Percentiles rank a stretch among this genome's conserved stretches.
These are phyloP conservation scores for Triangularia setosa DNA, from an alignment of 2,329 filamentous ascomycete genomes.

Conservation along the genomic window DNA sequence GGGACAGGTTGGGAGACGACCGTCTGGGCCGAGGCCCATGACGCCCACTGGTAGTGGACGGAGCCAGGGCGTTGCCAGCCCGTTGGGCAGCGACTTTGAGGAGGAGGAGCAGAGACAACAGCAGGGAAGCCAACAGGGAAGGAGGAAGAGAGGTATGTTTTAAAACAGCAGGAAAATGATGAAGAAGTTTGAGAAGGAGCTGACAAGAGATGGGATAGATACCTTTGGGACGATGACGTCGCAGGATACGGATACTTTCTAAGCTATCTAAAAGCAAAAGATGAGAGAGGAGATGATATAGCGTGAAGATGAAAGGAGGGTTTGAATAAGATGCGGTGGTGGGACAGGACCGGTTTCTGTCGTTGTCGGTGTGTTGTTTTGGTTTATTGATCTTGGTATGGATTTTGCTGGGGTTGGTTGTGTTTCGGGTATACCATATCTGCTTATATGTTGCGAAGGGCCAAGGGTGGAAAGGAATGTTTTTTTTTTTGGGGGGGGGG, in stretches of 20 bases:
- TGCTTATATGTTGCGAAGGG: neutral
- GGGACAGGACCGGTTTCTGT: neutral
- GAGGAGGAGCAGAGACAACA: neutral
- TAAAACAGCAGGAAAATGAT: neutral
- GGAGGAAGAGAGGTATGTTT: slow-evolving; percentile 22
- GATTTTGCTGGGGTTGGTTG: no score
- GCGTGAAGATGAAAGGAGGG: neutral
- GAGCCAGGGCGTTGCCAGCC: slow-evolving; percentile 29
- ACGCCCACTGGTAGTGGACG: slow-evolving; percentile 53
- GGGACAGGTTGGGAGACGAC: slow-evolving; percentile 48
- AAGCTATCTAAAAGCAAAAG: slow-evolving; percentile 15
- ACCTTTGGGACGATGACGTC: slow-evolving; percentile 51
- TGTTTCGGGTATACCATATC: neutral
- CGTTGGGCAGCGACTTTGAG: slow-evolving; percentile 1
- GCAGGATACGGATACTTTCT: slow-evolving; percentile 54
- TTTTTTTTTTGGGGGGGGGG: neutral
- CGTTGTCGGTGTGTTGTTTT: neutral
- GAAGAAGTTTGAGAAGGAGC: neutral
- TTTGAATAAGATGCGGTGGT: no score
- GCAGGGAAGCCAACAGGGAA: slow-evolving; percentile 1
- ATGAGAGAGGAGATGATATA: neutral
- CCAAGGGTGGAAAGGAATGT: neutral
- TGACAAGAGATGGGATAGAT: slow-evolving; percentile 33
- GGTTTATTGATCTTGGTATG: no score
- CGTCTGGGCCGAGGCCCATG: slow-evolving; percentile 59